Evolutionary conservation across 2,329 filamentous ascomycete genomes (phyloP).

Genomic region (Fusarium hainanense): DNA sequence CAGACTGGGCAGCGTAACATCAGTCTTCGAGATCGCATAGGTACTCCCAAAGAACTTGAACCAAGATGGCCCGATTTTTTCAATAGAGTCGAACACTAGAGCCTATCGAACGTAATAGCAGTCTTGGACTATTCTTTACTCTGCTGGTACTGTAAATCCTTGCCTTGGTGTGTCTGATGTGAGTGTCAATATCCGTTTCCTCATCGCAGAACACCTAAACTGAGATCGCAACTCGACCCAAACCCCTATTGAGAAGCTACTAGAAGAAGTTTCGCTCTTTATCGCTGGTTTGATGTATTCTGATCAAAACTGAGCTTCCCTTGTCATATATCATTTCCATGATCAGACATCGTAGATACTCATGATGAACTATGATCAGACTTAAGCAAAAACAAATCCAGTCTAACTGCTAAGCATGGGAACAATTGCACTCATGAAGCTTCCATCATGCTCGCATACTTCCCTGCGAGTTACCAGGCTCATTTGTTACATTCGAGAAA

Average conservation of each 20-base stretch:
- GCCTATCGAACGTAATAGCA: not conserved
- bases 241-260: not conserved
- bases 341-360: not conserved
- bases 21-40: not conserved
- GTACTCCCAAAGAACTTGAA: not conserved
- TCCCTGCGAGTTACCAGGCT: not conserved
- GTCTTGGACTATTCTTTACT: no score
- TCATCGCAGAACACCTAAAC: not conserved
- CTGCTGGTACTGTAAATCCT: not conserved
- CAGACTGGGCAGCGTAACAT: not conserved
- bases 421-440: not conserved
- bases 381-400: not conserved
- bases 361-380: not conserved
- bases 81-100: no score
- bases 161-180: not conserved
- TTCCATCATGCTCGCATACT: no score
- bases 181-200: not conserved
- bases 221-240: not conserved
- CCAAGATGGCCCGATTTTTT: not conserved
- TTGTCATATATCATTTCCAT: not conserved
- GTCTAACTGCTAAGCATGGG: not conserved
- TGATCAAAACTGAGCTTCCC: fast-evolving
- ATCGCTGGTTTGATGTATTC: fast-evolving
- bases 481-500: not conserved
- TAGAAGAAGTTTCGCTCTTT: fast-evolving